These are phyloP conservation scores for Diaporthe sp. DNA, from an alignment of 2,329 filamentous ascomycete species.

Conservation along the genomic window DNA sequence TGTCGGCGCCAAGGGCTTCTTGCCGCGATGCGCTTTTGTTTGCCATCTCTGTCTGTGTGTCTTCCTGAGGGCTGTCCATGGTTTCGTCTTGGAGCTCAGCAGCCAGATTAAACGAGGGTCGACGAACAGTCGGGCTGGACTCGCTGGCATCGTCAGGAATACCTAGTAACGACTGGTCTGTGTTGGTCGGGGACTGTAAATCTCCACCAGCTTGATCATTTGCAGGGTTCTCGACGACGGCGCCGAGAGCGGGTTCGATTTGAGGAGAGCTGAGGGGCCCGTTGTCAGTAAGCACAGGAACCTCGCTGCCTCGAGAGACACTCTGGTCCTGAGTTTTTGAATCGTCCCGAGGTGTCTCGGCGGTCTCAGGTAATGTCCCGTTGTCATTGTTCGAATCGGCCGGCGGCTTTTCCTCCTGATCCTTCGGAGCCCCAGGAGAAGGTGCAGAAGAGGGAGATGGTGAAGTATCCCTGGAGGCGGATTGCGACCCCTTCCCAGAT, in stretches of 20 bases:
- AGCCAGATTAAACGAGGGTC: background rate
- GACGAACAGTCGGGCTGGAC: background rate
- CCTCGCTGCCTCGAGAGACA: background rate
- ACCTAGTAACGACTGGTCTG: background rate
- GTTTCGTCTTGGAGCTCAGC: background rate
- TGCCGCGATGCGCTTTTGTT: background rate
- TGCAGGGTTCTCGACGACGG: background rate
- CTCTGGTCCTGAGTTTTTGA: background rate
- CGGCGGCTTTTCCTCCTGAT: background rate
- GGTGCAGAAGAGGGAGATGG: background rate
- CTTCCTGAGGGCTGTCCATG: background rate
- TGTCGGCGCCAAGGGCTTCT: background rate
- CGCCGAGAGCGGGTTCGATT: slow-evolving; percentile 2
- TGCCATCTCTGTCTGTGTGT: background rate
- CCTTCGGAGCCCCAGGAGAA: background rate
- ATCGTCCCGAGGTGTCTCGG: background rate
- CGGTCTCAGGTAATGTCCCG: background rate
- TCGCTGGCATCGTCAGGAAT: background rate
- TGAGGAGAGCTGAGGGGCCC: background rate
- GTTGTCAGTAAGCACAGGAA: background rate
- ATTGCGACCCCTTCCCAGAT: background rate
- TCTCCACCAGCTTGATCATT: background rate
- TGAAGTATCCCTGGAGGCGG: background rate
- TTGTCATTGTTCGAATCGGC: background rate
- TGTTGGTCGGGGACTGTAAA: background rate